Evolutionary conservation across 1,284 basidiomycete species (phyloP), one percentile per base, ranked within the genome.

Genomic region (Porodaedalea pini): DNA sequence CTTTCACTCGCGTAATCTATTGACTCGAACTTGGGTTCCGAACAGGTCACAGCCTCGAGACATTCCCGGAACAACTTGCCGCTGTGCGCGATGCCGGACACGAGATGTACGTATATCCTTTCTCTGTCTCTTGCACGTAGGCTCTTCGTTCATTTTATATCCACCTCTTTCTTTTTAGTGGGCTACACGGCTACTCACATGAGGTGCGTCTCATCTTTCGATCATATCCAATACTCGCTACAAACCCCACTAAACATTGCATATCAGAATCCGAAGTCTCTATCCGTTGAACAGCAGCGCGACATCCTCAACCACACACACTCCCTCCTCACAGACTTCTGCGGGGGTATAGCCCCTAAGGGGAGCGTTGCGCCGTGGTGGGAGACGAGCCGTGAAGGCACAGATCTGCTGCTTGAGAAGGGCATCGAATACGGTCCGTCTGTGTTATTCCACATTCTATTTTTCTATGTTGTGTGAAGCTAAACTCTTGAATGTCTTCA

Each of bases 361-460:
- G 82, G 84, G 13, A 75, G 76, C 56, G 85, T 90, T 34, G 86
- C 87, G 7, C 86, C 88, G 0, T 91, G 87, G 86, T 92, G 88
- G 86, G 88, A 92, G 68, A 83, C 81, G 1, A 85, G 81, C 70
- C 81, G 79, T 58, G 87, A 89, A 68, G 83, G 83, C 1, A 83
- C 81, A 0, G 71, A 81, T n/a, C 73, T 91, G 27, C 71, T 91
- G 17, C 76, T 90, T 15, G 82, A 86, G 21, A 86, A 87, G 65
- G 89, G 89, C 0, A 84, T 92, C 43, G 77, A 86, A 71, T 90
- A 90, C 65, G 88, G 85, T 85, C 57, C 51, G 66, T 51, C 1
- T 49, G 13, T 29, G n/a, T 27, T 48, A 45, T 51, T 23, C 52
- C 41, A 34, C 32, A 45, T 43, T 34, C 23, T 36, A 13, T 23